Evolutionary conservation across 805 yeast genomes (phyloP).

Genomic region (Wickerhamiella kazuoi): DNA sequence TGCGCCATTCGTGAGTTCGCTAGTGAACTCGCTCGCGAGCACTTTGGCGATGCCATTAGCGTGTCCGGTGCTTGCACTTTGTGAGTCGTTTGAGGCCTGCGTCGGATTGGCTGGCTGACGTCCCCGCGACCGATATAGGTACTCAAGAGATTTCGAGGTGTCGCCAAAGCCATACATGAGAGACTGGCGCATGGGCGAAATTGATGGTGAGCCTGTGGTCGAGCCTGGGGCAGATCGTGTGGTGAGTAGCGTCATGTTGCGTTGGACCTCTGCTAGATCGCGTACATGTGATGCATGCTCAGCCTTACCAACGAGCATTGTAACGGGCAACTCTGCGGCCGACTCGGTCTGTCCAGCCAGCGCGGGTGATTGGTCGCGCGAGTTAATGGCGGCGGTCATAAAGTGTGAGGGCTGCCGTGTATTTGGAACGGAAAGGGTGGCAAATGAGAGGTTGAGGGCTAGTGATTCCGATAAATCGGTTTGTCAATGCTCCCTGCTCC

Average conservation of each 20-base stretch:
- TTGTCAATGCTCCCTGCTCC: too few species aligned
- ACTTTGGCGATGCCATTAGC: too few species aligned
- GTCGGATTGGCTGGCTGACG: too few species aligned
- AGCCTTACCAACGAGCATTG: background rate
- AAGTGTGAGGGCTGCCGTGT: too few species aligned
- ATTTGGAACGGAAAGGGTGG: too few species aligned
- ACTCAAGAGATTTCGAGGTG: background rate
- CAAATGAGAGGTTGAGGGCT: too few species aligned
- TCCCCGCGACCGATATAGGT: background rate
- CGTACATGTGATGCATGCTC: too few species aligned
- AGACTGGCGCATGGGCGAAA: background rate
- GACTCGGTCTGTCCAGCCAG: background rate
- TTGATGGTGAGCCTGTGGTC: background rate
- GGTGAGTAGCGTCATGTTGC: background rate
- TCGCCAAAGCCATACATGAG: background rate
- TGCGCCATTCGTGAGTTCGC: background rate
- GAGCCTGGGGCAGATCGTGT: background rate
- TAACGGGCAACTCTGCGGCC: background rate
- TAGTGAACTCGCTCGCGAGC: background rate
- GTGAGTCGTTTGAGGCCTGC: background rate
- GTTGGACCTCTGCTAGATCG: background rate
- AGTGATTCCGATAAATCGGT: too few species aligned
- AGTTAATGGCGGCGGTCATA: background rate
- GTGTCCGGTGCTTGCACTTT: too few species aligned
- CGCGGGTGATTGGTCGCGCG: background rate